Evolutionary conservation across 129 eudicot genomes (phyloP), one percentile per base, ranked within the genome.

Genomic region (Deinandra increscens): DNA sequence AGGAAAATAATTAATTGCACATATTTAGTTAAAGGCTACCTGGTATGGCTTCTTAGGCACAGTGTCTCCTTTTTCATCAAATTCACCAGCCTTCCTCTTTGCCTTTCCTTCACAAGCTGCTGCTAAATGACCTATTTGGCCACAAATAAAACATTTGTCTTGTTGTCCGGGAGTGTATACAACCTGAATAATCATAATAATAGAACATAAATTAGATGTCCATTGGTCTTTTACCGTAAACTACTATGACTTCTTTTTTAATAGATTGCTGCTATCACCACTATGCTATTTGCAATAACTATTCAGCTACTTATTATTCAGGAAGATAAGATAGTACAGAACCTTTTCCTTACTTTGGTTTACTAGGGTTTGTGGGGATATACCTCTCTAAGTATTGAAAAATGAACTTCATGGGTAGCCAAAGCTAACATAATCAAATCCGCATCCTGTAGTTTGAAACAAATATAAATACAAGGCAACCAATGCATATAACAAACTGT

Each of bases 61-160:
- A 54, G 26, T 46, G n/a, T 50, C 26, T 64, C 77, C 82, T 55
- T 78, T 78, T 72, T 78, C 82, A 42, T 78, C 82, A 9, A 78
- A 78, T 44, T 78, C 82, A 48, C 82, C 82, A 33, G 82, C 82
- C 13, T 78, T 78, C 60, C 82, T 78, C 63, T 78, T 78, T 22
- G 73, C 82, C 68, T 78, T 78, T 64, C 82, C 82, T 55, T 78
- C 82, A 78, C 82, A 78, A 42, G 61, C 75, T 22, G 82, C 82
- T 20, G 99, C 99, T 69, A 90, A 76, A 80, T 94, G 99, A 70
- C 99, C 99, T 34, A 94, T 44, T 86, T 94, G 97, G 71, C 97
- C 96, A 75, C 99, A 94, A 13, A 89, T 58, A 73, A 89, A 94
- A 70, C 97, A 94, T 70, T 89, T 94, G 78, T 94, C 95, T 81